Evolutionary conservation across 495 filamentous ascomycete genomes (phyloP).

Genomic region (Penicillium daleae): DNA sequence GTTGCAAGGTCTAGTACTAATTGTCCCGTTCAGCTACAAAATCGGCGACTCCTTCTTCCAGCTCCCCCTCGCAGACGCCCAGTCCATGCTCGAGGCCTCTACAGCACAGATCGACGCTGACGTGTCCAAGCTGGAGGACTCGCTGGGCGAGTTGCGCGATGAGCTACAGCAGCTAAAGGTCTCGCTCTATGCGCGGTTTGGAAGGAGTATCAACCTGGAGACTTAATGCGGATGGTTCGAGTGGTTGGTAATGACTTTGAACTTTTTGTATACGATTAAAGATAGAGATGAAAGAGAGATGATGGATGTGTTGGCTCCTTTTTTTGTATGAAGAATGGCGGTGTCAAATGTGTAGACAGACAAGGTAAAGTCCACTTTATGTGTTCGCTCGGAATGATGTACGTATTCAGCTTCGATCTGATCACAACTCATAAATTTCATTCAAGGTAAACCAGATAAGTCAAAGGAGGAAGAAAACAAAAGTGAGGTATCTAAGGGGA

Average conservation of each 20-base stretch:
- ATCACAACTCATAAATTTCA: conserved; percentile 31
- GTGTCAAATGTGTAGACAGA: no score
- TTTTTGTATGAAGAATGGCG: neutral
- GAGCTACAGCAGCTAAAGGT: conserved; percentile 89
- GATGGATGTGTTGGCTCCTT: neutral
- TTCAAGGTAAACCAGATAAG: conserved; percentile 21
- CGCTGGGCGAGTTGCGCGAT: conserved; percentile 71
- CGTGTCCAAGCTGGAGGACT: conserved; percentile 75
- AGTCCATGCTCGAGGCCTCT: conserved; percentile 75
- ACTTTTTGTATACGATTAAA: conserved; percentile 1
- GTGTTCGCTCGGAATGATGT: no score
- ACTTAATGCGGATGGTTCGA: conserved; percentile 57
- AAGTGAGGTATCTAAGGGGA: conserved; percentile 37
- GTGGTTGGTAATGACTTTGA: conserved; percentile 9
- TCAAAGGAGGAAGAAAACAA: conserved; percentile 15
- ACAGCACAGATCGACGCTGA: conserved; percentile 74
- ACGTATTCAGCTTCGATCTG: neutral
- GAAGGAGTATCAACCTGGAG: conserved; percentile 93
- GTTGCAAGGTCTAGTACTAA: no score
- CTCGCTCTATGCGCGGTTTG: conserved; percentile 90
- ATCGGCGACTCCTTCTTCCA: conserved; percentile 95
- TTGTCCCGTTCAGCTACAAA: conserved; percentile 71
- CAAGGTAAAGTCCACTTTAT: no score
- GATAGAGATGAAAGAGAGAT: neutral
- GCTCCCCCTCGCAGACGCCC: conserved; percentile 79